Percentiles rank a stretch among this genome's conserved stretches.
phyloP scores from a whole-genome alignment of 176 grass and related monocot genomes.

The Bromus sterilis region DNA sequence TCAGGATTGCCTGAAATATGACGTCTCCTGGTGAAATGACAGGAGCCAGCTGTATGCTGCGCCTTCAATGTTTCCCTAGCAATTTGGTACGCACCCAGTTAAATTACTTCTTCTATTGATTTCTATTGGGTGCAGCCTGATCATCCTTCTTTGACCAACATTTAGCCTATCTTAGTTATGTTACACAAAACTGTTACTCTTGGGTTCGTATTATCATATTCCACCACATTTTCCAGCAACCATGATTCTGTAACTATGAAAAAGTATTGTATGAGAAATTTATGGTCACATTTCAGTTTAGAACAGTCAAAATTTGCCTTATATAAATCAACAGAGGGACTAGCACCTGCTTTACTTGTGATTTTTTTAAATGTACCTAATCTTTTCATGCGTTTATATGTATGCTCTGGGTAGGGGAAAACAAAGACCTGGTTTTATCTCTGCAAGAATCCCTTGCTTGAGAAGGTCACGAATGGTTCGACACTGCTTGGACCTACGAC shows the following conservation, averaged over 20 bases:
- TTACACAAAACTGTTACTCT: not conserved
- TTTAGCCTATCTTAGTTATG: not conserved
- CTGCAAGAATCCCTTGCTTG: not conserved
- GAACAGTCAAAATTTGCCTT: no score
- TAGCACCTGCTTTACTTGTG: no score
- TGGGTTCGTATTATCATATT: no score
- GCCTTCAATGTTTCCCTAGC: constrained; percentile 23
- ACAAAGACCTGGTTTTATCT: not conserved
- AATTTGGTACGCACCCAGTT: constrained; percentile 32
- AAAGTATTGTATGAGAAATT: not conserved
- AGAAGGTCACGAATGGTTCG: not conserved
- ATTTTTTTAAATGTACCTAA: no score
- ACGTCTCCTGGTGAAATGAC: constrained; percentile 30
- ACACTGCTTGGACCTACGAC: constrained; percentile 16
- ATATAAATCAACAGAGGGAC: no score
- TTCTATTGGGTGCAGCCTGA: not conserved
- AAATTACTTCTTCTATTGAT: not conserved
- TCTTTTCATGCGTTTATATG: no score
- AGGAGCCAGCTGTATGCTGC: constrained; percentile 17
- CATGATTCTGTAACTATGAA: not conserved
- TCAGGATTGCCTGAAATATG: no score
- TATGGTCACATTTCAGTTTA: not conserved
- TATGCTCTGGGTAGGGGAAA: no score
- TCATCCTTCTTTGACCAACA: not conserved
- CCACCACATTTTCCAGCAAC: no score